Percentiles rank a stretch among this genome's conserved stretches.
Conservation (phyloP, 2,329 filamentous ascomycete genomes). For the Xylaria sp. region DNA sequence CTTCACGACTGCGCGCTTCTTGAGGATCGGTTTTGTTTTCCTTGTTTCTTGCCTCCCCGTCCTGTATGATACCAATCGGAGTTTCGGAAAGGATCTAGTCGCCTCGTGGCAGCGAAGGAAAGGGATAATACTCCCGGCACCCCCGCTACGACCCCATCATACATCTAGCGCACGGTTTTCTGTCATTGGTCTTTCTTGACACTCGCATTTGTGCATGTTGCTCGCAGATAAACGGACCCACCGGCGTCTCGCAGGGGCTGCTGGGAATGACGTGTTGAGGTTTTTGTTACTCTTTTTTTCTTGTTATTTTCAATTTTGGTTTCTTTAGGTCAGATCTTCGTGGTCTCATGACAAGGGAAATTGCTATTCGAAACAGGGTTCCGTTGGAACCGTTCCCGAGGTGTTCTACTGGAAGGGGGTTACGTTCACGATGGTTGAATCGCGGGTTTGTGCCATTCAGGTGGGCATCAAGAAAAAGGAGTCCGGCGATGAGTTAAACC, state of each 20-base stretch:
- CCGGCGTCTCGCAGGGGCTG: constrained; percentile 5
- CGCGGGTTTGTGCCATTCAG: constrained; percentile 6
- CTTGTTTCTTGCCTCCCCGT: constrained; percentile 26
- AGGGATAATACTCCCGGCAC: constrained; percentile 20
- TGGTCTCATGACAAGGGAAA: constrained; percentile 5
- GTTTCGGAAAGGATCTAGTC: constrained; percentile 38
- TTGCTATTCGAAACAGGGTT: constrained; percentile 10
- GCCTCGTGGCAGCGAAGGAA: constrained; percentile 36
- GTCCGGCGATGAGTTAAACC: constrained; percentile 22
- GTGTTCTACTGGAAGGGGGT: constrained; percentile 9
- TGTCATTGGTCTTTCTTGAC: constrained; percentile 16
- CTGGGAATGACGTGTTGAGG: neutral
- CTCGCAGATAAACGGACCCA: neutral
- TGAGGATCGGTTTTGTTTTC: no score
- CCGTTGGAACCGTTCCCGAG: neutral
- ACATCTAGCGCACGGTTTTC: constrained; percentile 30
- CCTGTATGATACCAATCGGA: constrained; percentile 39
- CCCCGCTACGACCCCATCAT: constrained; percentile 24
- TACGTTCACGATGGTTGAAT: constrained; percentile 3
- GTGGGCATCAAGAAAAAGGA: constrained; percentile 24
- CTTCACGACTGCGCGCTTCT: constrained; percentile 11
- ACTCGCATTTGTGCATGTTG: constrained; percentile 2
- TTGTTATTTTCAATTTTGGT: neutral
- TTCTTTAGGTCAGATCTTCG: neutral
- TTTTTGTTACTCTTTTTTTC: constrained; percentile 1